Conservation (phyloP, 2,329 filamentous ascomycete species). For the Neofusicoccum laricinum region DNA sequence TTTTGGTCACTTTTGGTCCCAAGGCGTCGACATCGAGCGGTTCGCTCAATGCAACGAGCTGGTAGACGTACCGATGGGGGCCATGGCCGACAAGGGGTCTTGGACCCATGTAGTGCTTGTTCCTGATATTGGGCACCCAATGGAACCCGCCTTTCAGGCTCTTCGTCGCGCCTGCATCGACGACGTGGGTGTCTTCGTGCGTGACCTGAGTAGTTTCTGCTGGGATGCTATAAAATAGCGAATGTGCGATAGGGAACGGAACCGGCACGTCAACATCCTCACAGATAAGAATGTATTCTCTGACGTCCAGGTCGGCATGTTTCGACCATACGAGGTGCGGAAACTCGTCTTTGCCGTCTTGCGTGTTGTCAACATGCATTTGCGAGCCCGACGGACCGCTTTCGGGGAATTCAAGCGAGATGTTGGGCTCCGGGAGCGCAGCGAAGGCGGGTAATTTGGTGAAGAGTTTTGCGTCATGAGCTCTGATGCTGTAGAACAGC, state of each 20-base stretch:
- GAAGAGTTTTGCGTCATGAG: constrained; percentile 7
- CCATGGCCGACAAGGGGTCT: constrained; percentile 51
- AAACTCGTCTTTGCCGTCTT: constrained; percentile 12
- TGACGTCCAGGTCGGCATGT: neutral
- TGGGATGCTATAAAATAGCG: constrained; percentile 18
- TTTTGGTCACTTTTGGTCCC: constrained; percentile 34
- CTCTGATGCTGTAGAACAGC: neutral
- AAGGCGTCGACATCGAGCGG: constrained; percentile 34
- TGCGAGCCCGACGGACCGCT: constrained; percentile 38
- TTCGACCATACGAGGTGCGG: constrained; percentile 16
- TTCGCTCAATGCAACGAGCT: constrained; percentile 48
- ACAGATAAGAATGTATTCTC: constrained; percentile 18
- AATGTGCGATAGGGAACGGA: constrained; percentile 15
- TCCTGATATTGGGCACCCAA: constrained; percentile 44
- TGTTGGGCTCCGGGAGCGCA: constrained; percentile 33
- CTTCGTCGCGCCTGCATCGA: constrained; percentile 18
- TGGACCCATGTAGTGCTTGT: constrained; percentile 46
- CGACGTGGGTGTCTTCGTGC: neutral
- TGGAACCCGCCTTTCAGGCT: constrained; percentile 46
- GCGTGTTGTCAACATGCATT: constrained; percentile 39
- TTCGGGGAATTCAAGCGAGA: constrained; percentile 41
- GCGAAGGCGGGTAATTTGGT: constrained; percentile 30
- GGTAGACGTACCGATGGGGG: constrained; percentile 52
- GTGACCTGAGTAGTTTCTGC: neutral
- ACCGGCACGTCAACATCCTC: constrained; percentile 20